phyloP scores from a whole-genome alignment of 2,329 filamentous ascomycete genomes.

The Fusarium heterosporum region DNA sequence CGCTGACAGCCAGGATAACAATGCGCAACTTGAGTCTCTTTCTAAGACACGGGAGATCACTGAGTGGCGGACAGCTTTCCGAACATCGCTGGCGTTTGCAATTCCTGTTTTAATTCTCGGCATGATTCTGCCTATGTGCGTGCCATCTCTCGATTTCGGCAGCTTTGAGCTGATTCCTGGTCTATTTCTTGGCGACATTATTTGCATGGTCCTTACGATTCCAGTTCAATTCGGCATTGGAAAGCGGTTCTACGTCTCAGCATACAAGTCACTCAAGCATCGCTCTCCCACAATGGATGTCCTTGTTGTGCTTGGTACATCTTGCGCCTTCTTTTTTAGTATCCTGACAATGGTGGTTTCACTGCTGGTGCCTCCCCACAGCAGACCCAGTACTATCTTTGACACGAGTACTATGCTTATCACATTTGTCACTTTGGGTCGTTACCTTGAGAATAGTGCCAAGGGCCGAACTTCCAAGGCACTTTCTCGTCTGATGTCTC shows the following conservation, averaged over 20 bases:
- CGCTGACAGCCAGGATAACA: constrained; percentile 93
- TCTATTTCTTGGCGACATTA: constrained; percentile 86
- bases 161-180: constrained; percentile 74
- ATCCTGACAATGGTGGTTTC: constrained; percentile 87
- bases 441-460: constrained; percentile 92
- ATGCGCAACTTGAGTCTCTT: constrained; percentile 93
- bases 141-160: constrained; percentile 82
- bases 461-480: constrained; percentile 98
- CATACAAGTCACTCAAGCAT: constrained; percentile 93
- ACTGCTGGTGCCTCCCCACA: constrained; percentile 78
- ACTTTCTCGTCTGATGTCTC: constrained; percentile 91
- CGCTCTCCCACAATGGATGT: constrained; percentile 97
- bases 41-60: constrained; percentile 97
- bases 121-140: constrained; percentile 93
- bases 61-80: constrained; percentile 88
- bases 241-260: constrained; percentile 90
- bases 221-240: constrained; percentile 98
- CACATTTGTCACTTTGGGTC: constrained; percentile 91
- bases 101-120: constrained; percentile 90
- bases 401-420: constrained; percentile 99
- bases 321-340: constrained; percentile 96
- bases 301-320: constrained; percentile 91
- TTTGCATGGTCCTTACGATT: constrained; percentile 86
- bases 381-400: constrained; percentile 87
- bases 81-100: constrained; percentile 81